A percentile compares a stretch with the other conserved stretches of the same genome.
phyloP scores from a whole-genome alignment of 2,329 filamentous ascomycete genomes.

The Xylaria sp. region DNA sequence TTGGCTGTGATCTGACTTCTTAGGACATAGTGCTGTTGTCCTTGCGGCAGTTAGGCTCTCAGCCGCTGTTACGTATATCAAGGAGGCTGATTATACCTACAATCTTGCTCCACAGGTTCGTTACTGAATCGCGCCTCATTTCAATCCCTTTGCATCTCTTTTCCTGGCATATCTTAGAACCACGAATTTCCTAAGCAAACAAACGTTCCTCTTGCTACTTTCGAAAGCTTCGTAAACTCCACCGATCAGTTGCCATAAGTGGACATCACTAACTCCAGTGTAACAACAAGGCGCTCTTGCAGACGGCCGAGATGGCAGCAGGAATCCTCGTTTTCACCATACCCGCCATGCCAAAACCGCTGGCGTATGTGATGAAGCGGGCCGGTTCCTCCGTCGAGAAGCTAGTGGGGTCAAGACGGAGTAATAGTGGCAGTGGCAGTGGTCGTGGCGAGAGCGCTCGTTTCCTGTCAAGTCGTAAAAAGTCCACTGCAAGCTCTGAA shows the following conservation, averaged over 20 bases:
- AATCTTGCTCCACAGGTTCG: constrained; percentile 10
- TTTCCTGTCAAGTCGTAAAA: constrained; percentile 15
- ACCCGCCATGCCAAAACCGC: constrained; percentile 16
- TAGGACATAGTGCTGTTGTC: constrained; percentile 23
- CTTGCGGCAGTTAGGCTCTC: constrained; percentile 23
- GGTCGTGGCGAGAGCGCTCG: background rate
- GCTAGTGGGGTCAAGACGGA: background rate
- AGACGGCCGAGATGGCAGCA: constrained; percentile 30
- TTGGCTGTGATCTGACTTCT: constrained; percentile 11
- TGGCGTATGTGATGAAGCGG: background rate
- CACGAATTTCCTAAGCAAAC: background rate
- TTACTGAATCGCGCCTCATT: background rate
- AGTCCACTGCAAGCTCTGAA: constrained; percentile 9
- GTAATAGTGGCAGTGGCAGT: background rate
- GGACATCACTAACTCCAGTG: background rate
- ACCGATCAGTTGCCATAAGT: background rate
- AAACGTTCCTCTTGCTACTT: background rate
- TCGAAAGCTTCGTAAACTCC: background rate
- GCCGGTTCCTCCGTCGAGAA: constrained; percentile 10
- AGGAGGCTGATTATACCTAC: constrained; percentile 26
- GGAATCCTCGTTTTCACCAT: constrained; percentile 30
- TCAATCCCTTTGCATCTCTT: background rate
- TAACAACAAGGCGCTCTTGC: constrained; percentile 21
- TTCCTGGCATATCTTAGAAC: background rate
- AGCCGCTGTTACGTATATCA: constrained; percentile 23